Base-by-base conservation (phyloP, 1,284 basidiomycete genomes). In the Ceratobasidium sp. region DNA sequence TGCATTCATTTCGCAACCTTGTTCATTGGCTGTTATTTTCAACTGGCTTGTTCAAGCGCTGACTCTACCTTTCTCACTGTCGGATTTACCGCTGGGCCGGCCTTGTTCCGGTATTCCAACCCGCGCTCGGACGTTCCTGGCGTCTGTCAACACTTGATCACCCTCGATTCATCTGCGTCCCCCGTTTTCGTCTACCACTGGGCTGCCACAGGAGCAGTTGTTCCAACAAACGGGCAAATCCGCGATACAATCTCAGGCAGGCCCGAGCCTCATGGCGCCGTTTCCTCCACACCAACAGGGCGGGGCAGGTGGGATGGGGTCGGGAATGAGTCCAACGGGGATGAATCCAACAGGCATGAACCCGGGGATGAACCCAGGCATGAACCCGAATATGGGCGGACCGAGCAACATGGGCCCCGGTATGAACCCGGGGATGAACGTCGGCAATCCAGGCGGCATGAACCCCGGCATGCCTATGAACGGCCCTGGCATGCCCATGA, bases 231-330 rank as follows among this genome's bases (percentile, higher is more conserved):
- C 35, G 32, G 49, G 34, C 20, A 65, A 65, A 49, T 52, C 29
- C 45, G 58, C 45, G 47, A 53, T 53, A 29, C 60, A 65, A 25
- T 65, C 60, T 52, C 60, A 65, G 49, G n/a, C 60, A 29, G 60
- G 60, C 35, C 49, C 60, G 49, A 65, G 35, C 49, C 22, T 52
- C 47, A 65, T 65, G 34, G 60, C 60, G 13, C 49, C 60, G 38
- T 65, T 65, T 64, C 4, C 15, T 34, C 45, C 45, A 6, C 45
- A 47, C 10, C 45, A 10, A 15, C 60, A 62, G 32, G 43, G 17
- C 38, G 40, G 32, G 20, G 60, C 49, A n/a, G 60, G 32, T 2
- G 38, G 38, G 8, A 40, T 40, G 38, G 38, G 38, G 17, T 17
- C 13, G 45, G 45, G 45, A 8, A 20, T 10, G 45, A 40, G 17